These are phyloP conservation scores for Basipetospora chlamydospora DNA, from an alignment of 2,329 filamentous ascomycete genomes.

Conservation along the genomic window DNA sequence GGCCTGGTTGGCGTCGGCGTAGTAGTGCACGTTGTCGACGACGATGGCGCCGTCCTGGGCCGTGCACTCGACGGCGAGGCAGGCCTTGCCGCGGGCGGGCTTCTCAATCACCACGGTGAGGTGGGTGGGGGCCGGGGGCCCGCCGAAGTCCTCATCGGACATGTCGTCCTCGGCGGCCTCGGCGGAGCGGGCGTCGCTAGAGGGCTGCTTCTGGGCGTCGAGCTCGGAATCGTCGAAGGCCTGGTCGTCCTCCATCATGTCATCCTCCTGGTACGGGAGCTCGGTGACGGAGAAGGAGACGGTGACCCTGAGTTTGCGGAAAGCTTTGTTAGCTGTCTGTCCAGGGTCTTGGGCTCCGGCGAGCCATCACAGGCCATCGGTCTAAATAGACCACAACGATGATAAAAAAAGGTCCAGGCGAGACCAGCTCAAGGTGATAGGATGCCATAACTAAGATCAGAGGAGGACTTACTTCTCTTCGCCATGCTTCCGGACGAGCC, in stretches of 20 bases:
- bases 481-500: constrained; percentile 67
- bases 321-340: constrained; percentile 6
- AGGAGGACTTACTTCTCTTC: constrained; percentile 60
- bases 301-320: constrained; percentile 36
- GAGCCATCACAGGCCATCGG: too few relatives aligned
- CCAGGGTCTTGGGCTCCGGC: too few relatives aligned
- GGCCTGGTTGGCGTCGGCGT: constrained; percentile 62
- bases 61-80: constrained; percentile 72
- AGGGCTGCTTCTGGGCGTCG: constrained; percentile 37
- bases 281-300: constrained; percentile 77
- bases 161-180: constrained; percentile 37
- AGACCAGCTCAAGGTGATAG: too few relatives aligned
- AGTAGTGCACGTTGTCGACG: constrained; percentile 85
- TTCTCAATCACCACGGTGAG: constrained; percentile 84
- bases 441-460: too few relatives aligned
- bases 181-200: constrained; percentile 38
- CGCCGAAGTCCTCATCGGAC: constrained; percentile 30
- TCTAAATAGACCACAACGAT: too few relatives aligned
- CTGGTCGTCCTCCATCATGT: constrained; percentile 40
- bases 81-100: constrained; percentile 53
- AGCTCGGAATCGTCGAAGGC: constrained; percentile 40
- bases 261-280: constrained; percentile 51
- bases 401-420: too few relatives aligned
- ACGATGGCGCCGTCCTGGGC: constrained; percentile 76
- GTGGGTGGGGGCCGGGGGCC: constrained; percentile 59